Percentiles rank a stretch among this genome's conserved stretches.
phyloP scores from a whole-genome alignment of 2,329 filamentous ascomycete genomes.

The Colletotrichum lini region DNA sequence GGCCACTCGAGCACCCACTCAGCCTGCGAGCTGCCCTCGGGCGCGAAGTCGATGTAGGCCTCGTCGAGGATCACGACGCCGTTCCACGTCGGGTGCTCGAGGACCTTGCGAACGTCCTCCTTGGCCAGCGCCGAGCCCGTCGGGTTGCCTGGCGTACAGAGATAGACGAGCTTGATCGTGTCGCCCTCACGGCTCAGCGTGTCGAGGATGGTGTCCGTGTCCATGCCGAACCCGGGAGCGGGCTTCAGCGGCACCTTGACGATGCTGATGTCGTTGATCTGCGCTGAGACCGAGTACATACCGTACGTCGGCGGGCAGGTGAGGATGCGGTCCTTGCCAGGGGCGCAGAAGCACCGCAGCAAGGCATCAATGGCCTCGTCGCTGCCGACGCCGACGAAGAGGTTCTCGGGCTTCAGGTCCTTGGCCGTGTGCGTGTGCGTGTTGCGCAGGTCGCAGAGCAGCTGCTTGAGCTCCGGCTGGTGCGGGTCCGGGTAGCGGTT shows the following conservation, averaged over 20 bases:
- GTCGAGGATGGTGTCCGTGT: slow-evolving; percentile 77
- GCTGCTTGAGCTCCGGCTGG: slow-evolving; percentile 87
- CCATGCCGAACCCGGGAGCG: slow-evolving; percentile 80
- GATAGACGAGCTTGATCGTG: slow-evolving; percentile 88
- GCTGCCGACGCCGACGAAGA: slow-evolving; percentile 96
- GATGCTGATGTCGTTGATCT: slow-evolving; percentile 91
- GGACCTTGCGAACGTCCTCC: slow-evolving; percentile 78
- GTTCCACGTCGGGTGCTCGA: slow-evolving; percentile 94
- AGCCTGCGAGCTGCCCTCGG: slow-evolving; percentile 82
- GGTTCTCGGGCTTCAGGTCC: slow-evolving; percentile 81
- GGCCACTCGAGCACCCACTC: slow-evolving; percentile 94
- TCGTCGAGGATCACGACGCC: slow-evolving; percentile 94
- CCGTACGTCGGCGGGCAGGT: slow-evolving; percentile 98
- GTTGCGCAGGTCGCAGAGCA: slow-evolving; percentile 89
- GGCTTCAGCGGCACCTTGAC: slow-evolving; percentile 87
- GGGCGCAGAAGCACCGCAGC: slow-evolving; percentile 91
- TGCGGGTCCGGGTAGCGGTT: slow-evolving; percentile 98
- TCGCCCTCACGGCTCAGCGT: slow-evolving; percentile 69
- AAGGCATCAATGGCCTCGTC: slow-evolving; percentile 98
- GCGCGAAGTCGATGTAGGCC: slow-evolving; percentile 95
- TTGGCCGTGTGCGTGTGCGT: slow-evolving; percentile 84
- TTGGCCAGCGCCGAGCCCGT: slow-evolving; percentile 86
- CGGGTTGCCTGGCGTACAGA: slow-evolving; percentile 96
- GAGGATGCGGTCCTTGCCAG: slow-evolving; percentile 89
- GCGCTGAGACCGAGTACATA: slow-evolving; percentile 96